A percentile compares a stretch with the other conserved stretches of the same genome.
Evolutionary conservation across 371 early-diverging fungal genomes (phyloP).

Genomic region (Lichtheimia ramosa): DNA sequence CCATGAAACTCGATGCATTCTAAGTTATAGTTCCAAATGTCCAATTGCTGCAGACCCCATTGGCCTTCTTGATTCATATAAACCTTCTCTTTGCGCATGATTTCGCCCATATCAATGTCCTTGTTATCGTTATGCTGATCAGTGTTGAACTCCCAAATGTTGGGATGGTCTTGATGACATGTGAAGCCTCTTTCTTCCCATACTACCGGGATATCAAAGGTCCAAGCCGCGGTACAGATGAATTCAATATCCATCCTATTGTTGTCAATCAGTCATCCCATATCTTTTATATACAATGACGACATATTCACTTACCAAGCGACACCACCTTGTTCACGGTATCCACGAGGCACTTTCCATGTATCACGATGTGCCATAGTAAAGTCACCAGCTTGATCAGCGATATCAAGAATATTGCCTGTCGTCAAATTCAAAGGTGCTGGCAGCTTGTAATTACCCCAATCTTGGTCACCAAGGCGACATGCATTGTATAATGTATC

Average conservation of each 20-base stretch:
- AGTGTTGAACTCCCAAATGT: constrained; percentile 36
- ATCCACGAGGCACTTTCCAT: constrained; percentile 40
- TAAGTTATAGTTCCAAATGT: constrained; percentile 39
- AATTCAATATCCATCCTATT: constrained; percentile 47
- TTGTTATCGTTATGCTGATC: constrained; percentile 30
- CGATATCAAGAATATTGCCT: constrained; percentile 28
- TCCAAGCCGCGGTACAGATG: constrained; percentile 39
- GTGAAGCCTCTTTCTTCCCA: constrained; percentile 32
- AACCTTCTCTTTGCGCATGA: constrained; percentile 19
- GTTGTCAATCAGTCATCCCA: not conserved
- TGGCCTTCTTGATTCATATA: constrained; percentile 33
- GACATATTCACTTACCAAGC: constrained; percentile 28
- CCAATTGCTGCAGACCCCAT: constrained; percentile 40
- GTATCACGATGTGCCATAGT: constrained; percentile 50
- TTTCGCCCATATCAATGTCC: constrained; percentile 29
- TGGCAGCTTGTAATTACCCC: constrained; percentile 35
- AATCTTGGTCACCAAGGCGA: constrained; percentile 27
- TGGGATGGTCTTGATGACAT: constrained; percentile 45
- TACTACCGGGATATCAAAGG: constrained; percentile 33
- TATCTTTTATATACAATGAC: too few species aligned
- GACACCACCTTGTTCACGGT: constrained; percentile 44
- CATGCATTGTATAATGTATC: constrained; percentile 38
- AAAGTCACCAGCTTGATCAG: constrained; percentile 49
- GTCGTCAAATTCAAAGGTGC: constrained; percentile 20
- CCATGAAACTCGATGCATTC: constrained; percentile 40